Base-by-base conservation (phyloP, 1,284 basidiomycete species). In the Rhizoctonia solani region DNA sequence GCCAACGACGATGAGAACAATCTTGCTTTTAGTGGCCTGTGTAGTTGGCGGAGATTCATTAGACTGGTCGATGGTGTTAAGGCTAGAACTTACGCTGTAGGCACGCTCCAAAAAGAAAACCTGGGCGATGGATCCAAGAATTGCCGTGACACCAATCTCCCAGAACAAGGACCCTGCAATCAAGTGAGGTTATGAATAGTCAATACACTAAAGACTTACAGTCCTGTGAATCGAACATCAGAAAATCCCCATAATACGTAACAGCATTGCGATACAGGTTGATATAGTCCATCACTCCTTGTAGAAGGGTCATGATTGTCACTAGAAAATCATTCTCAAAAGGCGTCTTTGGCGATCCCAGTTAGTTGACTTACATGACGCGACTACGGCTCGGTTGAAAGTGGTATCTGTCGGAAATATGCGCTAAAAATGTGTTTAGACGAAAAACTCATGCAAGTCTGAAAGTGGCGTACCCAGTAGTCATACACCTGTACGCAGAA, bases 121-220 rank as follows among this genome's bases (percentile, higher is more conserved):
- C 37, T 70, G 69, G 3, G 67, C 56, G 14, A 70, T 63, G 4
- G 67, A 46, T 21, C 69, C 69, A 37, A 67, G 37, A n/a, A 70
- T 21, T 3, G 69, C 69, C 1, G 69, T 70, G 13, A 68, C 69
- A 54, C 61, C 69, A 49, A 70, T 70, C 53, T 70, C 69, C 66
- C 69, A 68, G 53, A 53, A 70, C 39, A 68, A 41, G 4, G 49
- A 41, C 47, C 69, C 37, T 54, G 19, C 3, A 25, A 23, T 9
- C 39, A 16, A 47, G 16, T 66, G 8, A 58, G 63, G 41, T 21
- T 8, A 34, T n/a, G 13, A 19, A 23, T 19, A 29, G 14, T 25
- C 5, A 37, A 19, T 14, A n/a, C 47, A 8, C 14, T 44, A 27
- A 14, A 55, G 16, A 41, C 66, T 67, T 52, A 63, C 69, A 68